A percentile compares a stretch with the other conserved stretches of the same genome.
phyloP scores from a whole-genome alignment of 2,329 filamentous ascomycete genomes.

The Diaporthe ilicicola region DNA sequence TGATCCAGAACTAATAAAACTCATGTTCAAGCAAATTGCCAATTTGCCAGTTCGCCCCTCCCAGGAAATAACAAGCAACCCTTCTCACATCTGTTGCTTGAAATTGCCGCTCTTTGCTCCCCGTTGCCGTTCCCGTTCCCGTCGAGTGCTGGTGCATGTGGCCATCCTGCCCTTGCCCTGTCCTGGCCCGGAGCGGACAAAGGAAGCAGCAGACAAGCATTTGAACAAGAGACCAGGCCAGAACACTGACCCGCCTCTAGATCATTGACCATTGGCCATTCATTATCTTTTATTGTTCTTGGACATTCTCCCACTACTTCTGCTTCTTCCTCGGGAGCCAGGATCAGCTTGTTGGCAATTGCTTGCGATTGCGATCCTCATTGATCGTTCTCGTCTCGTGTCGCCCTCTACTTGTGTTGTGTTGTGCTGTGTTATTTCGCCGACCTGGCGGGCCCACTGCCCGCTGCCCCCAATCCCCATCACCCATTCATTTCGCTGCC shows the following conservation, averaged over 20 bases:
- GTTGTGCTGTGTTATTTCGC: background rate
- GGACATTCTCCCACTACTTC: background rate
- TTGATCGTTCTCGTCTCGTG: background rate
- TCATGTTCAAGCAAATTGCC: background rate
- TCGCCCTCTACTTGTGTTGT: no score
- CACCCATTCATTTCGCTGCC: background rate
- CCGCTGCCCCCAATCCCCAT: background rate
- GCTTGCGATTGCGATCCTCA: background rate
- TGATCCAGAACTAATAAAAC: background rate
- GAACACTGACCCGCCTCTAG: background rate
- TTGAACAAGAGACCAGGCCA: background rate
- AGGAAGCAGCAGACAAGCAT: background rate
- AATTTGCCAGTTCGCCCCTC: slow-evolving; percentile 10
- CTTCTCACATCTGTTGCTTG: no score
- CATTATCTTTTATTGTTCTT: background rate
- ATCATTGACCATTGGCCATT: no score
- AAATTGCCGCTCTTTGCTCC: no score
- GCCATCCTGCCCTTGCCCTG: slow-evolving; percentile 1
- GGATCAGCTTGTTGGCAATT: background rate
- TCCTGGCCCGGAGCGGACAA: slow-evolving; percentile 5
- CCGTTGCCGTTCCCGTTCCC: background rate
- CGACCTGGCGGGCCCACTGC: background rate
- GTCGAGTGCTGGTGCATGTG: background rate
- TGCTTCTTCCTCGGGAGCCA: background rate
- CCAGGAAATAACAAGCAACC: background rate